Evolutionary conservation across 768 basidiomycete species (phyloP).

Genomic region (Termitomyces sp.): DNA sequence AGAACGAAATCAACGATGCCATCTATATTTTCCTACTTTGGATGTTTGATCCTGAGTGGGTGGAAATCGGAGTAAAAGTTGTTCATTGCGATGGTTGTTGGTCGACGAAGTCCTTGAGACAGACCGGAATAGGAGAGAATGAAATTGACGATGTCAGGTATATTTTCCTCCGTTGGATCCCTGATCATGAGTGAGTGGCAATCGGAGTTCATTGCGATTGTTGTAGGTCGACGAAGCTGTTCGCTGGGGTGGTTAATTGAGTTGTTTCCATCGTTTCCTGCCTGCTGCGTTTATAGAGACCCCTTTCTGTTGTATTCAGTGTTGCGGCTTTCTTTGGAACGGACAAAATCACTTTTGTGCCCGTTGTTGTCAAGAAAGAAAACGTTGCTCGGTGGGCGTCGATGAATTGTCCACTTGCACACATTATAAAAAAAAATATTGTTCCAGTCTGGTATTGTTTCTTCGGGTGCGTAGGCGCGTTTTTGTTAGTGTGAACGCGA

Average conservation of each 20-base stretch:
- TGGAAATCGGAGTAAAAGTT: no score
- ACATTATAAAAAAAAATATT: neutral
- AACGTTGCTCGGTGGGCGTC: neutral
- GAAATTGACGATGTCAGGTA: no score
- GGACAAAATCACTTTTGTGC: neutral
- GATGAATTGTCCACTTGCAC: neutral
- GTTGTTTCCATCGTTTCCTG: neutral
- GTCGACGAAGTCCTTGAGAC: neutral
- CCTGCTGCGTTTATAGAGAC: neutral
- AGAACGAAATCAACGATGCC: neutral
- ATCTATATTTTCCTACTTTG: no score
- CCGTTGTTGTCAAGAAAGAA: neutral
- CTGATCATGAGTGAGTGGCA: neutral
- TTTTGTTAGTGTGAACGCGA: neutral
- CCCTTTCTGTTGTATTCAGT: neutral
- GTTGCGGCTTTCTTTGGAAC: no score
- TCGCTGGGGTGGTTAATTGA: neutral
- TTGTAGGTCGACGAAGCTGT: neutral
- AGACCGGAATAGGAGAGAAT: neutral
- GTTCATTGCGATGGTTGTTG: no score
- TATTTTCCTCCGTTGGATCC: neutral
- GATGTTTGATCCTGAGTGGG: neutral
- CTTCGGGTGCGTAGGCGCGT: no score
- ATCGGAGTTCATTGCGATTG: no score
- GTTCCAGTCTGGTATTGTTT: neutral